Evolutionary conservation across 306 rosid species (phyloP).

Genomic region (Malus sieversii): DNA sequence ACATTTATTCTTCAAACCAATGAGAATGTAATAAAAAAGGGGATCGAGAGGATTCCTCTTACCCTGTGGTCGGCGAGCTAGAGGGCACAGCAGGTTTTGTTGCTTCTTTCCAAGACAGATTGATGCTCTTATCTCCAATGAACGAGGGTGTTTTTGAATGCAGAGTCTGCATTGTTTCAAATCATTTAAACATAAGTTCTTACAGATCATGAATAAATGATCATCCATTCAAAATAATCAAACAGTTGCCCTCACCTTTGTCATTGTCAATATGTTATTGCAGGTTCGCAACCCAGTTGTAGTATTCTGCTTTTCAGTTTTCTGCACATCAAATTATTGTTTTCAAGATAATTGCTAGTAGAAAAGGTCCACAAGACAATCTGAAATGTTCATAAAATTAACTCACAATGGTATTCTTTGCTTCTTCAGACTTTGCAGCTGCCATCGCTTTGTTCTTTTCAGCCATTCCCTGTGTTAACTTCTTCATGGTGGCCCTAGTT

Average conservation of each 20-base stretch:
- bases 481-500: slow-evolving; percentile 87
- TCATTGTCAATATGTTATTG: slow-evolving; percentile 84
- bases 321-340: slow-evolving; percentile 38
- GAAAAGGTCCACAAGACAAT: slow-evolving; percentile 8
- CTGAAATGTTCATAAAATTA: slow-evolving; percentile 8
- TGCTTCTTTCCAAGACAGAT: slow-evolving; percentile 92
- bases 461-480: slow-evolving; percentile 95
- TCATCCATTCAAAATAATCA: background rate
- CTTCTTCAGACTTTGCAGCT: slow-evolving; percentile 90
- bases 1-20: background rate
- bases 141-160: slow-evolving; percentile 77
- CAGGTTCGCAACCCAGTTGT: slow-evolving; percentile 93
- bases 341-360: background rate
- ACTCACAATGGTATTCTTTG: slow-evolving; percentile 77
- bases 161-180: slow-evolving; percentile 30
- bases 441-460: slow-evolving; percentile 90
- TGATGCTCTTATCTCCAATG: slow-evolving; percentile 81
- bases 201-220: slow-evolving; percentile 5
- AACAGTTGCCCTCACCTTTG: slow-evolving; percentile 44
- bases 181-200: background rate
- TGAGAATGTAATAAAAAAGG: background rate
- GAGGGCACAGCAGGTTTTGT: slow-evolving; percentile 45
- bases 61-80: slow-evolving; percentile 51
- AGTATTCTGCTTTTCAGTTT: slow-evolving; percentile 85
- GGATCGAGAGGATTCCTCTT: slow-evolving; percentile 18